A percentile compares a stretch with the other conserved stretches of the same genome.
These are phyloP conservation scores for Yamadazyma sp. DNA, from an alignment of 805 yeast genomes.

Conservation along the genomic window DNA sequence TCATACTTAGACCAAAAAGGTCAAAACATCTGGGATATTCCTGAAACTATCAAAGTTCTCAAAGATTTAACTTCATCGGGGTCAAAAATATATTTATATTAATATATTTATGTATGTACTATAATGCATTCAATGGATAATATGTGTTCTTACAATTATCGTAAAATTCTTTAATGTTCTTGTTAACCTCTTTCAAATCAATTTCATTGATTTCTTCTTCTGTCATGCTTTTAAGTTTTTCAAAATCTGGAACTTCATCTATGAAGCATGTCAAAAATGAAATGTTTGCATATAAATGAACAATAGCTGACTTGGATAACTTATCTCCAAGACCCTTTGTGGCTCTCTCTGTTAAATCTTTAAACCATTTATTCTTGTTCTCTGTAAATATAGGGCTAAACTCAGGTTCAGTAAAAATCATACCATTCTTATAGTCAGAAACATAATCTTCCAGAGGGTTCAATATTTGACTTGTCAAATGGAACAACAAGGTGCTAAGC, in stretches of 20 bases:
- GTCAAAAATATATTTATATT: slow-evolving; percentile 51
- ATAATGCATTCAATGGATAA: slow-evolving; percentile 20
- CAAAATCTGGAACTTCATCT: slow-evolving; percentile 2
- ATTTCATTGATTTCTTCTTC: slow-evolving; percentile 7
- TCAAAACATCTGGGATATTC: slow-evolving; percentile 58
- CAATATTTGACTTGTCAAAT: slow-evolving; percentile 14
- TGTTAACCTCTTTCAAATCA: slow-evolving; percentile 15
- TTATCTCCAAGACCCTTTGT: background rate
- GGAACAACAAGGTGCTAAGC: slow-evolving; percentile 18
- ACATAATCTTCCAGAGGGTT: slow-evolving; percentile 8
- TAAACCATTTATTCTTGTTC: slow-evolving; percentile 34
- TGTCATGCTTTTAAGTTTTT: slow-evolving; percentile 4
- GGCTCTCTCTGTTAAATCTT: slow-evolving; percentile 10
- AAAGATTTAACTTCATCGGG: slow-evolving; percentile 40
- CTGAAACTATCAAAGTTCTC: slow-evolving; percentile 42
- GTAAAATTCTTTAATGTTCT: slow-evolving; percentile 26
- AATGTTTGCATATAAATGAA: slow-evolving; percentile 1
- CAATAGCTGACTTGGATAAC: background rate
- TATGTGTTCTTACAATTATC: slow-evolving; percentile 22
- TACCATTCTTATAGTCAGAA: slow-evolving; percentile 19
- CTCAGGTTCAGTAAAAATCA: slow-evolving; percentile 14
- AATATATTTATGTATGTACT: too few species aligned
- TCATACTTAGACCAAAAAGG: slow-evolving; percentile 59
- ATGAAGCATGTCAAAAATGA: slow-evolving; percentile 5
- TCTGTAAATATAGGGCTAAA: slow-evolving; percentile 17